Conservation (phyloP, 208 protist species). For the Leishmania mexicana region DNA sequence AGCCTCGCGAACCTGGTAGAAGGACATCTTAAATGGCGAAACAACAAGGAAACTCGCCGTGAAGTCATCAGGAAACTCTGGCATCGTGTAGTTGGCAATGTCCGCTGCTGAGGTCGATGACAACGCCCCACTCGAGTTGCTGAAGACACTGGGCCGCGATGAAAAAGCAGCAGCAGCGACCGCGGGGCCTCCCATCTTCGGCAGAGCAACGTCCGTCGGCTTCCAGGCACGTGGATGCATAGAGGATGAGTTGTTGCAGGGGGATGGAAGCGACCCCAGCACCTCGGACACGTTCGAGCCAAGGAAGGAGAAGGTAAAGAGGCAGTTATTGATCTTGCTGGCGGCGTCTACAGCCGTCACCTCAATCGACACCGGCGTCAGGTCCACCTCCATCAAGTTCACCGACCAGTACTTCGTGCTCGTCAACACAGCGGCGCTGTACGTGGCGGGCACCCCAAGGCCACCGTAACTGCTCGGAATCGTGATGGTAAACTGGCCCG, state of each 20-base stretch:
- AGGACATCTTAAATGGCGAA: conserved; percentile 26
- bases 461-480: conserved; percentile 33
- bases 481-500: not conserved
- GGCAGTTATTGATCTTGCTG: conserved; percentile 15
- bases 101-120: not conserved
- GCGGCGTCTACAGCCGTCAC: conserved; percentile 4
- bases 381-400: conserved; percentile 15
- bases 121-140: not conserved
- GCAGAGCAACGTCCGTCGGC: not conserved
- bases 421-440: conserved; percentile 3
- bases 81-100: conserved; percentile 18
- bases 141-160: not conserved
- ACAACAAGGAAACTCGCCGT: conserved; percentile 44
- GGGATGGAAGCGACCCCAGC: not conserved
- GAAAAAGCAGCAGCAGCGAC: not conserved
- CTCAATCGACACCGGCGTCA: conserved; percentile 18
- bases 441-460: not conserved
- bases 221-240: not conserved
- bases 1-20: conserved; percentile 28
- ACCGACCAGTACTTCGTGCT: conserved; percentile 7
- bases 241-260: not conserved
- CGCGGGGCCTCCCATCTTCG: not conserved
- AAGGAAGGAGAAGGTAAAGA: conserved; percentile 35
- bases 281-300: conserved; percentile 18
- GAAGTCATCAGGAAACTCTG: conserved; percentile 36